phyloP scores from a whole-genome alignment of 2,329 filamentous ascomycete species.

The Phialocephala sp. region DNA sequence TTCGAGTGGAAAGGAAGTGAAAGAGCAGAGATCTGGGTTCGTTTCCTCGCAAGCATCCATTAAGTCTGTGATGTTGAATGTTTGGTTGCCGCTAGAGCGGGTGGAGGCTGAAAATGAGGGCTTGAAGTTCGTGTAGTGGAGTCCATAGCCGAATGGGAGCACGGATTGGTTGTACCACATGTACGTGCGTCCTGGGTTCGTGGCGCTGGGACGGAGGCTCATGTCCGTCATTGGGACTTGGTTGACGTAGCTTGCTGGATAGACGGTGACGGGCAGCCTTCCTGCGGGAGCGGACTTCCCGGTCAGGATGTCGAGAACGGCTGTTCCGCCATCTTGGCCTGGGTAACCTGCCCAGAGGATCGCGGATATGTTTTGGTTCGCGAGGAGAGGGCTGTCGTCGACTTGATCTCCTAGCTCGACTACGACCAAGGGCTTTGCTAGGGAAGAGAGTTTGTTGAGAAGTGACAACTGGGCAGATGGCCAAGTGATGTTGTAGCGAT shows the following conservation, averaged over 20 bases:
- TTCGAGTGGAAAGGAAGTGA: not conserved
- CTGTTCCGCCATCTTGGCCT: slow-evolving; percentile 62
- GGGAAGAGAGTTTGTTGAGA: slow-evolving; percentile 53
- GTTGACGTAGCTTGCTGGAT: slow-evolving; percentile 57
- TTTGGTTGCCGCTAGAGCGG: not conserved
- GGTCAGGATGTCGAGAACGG: slow-evolving; percentile 58
- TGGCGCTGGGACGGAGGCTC: slow-evolving; percentile 54
- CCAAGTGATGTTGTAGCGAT: slow-evolving; percentile 59
- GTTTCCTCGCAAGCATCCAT: not conserved
- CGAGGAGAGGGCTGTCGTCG: slow-evolving; percentile 56
- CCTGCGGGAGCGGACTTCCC: slow-evolving; percentile 58
- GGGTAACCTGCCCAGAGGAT: slow-evolving; percentile 65
- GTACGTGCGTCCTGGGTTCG: slow-evolving; percentile 56
- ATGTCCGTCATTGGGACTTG: slow-evolving; percentile 61
- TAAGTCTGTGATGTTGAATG: not conserved
- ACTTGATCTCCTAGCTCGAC: slow-evolving; percentile 57
- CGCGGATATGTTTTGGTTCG: slow-evolving; percentile 54
- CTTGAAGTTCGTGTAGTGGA: slow-evolving; percentile 63
- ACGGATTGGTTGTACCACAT: slow-evolving; percentile 62
- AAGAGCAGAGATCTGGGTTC: not conserved
- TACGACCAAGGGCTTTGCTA: slow-evolving; percentile 56
- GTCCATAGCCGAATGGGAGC: slow-evolving; percentile 57
- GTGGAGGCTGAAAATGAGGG: not conserved
- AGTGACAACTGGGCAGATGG: slow-evolving; percentile 56
- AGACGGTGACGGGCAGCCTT: slow-evolving; percentile 60